Percentiles rank a stretch among this genome's conserved stretches.
These are phyloP conservation scores for Aspergillus ochraceus DNA, from an alignment of 2,329 filamentous ascomycete species.

Conservation along the genomic window DNA sequence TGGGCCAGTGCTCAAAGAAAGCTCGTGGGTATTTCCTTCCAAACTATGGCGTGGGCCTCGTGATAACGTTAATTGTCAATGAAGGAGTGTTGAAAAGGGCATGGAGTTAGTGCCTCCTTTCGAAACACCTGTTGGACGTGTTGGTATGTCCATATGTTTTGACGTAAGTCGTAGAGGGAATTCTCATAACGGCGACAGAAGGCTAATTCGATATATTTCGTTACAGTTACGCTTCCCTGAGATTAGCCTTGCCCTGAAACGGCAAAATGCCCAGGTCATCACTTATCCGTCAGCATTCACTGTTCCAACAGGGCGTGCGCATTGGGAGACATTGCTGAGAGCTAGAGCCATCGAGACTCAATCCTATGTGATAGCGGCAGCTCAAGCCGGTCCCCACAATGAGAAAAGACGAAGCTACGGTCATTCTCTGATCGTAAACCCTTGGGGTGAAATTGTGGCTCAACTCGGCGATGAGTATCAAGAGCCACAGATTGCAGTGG, in stretches of 20 bases:
- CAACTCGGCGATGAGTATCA: conserved; percentile 54
- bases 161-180: conserved; percentile 54
- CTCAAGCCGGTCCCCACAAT: conserved; percentile 75
- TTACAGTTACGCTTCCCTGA: conserved; percentile 73
- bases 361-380: conserved; percentile 81
- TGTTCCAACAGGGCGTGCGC: conserved; percentile 76
- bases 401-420: conserved; percentile 80
- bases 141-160: conserved; percentile 86
- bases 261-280: conserved; percentile 70
- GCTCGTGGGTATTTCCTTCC: conserved; percentile 40
- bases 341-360: conserved; percentile 87
- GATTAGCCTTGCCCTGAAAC: conserved; percentile 65
- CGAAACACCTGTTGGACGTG: conserved; percentile 68
- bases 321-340: conserved; percentile 79
- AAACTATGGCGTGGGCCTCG: background rate
- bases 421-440: conserved; percentile 79
- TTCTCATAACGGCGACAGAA: background rate
- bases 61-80: background rate
- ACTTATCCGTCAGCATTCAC: conserved; percentile 92
- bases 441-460: conserved; percentile 76
- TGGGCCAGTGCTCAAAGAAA: conserved; percentile 63
- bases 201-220: background rate
- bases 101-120: conserved; percentile 66
- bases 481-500: conserved; percentile 49
- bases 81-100: conserved; percentile 67